These are phyloP conservation scores for Cyberlindnera nakhonratchasimensis DNA, from an alignment of 805 yeast species.

Conservation along the genomic window DNA sequence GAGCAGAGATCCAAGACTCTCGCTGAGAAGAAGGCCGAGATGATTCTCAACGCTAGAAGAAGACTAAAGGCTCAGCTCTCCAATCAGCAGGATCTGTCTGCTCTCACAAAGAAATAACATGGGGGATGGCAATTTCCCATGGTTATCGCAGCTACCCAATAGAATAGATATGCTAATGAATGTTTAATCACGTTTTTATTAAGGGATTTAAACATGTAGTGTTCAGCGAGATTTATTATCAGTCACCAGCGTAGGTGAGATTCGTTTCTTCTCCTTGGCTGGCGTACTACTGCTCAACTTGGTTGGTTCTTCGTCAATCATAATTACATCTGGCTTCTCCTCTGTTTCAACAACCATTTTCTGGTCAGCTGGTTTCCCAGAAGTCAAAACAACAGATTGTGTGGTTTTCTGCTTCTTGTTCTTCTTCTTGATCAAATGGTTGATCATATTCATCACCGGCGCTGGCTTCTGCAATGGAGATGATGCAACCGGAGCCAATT, in stretches of 20 bases:
- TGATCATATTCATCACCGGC: constrained; percentile 9
- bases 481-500: not conserved
- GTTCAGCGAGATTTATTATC: not conserved
- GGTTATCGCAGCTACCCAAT: too few species aligned
- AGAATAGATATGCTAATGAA: not conserved
- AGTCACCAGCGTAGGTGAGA: constrained; percentile 14
- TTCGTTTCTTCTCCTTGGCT: constrained; percentile 31
- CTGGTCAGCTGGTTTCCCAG: constrained; percentile 5
- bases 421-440: constrained; percentile 11
- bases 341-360: constrained; percentile 5
- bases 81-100: constrained; percentile 25
- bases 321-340: constrained; percentile 1
- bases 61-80: constrained; percentile 42
- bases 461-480: constrained; percentile 8
- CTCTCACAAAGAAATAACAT: constrained; percentile 9
- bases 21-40: constrained; percentile 47
- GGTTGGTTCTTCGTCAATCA: constrained; percentile 5
- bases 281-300: constrained; percentile 1
- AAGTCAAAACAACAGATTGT: not conserved
- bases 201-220: not conserved
- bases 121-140: not conserved
- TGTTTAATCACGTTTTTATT: not conserved
- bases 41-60: constrained; percentile 60
- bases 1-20: constrained; percentile 42
- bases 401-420: constrained; percentile 1